Percentiles rank a stretch among this genome's conserved stretches.
phyloP scores from a whole-genome alignment of 2,329 filamentous ascomycete genomes.

The Calonectria montana region DNA sequence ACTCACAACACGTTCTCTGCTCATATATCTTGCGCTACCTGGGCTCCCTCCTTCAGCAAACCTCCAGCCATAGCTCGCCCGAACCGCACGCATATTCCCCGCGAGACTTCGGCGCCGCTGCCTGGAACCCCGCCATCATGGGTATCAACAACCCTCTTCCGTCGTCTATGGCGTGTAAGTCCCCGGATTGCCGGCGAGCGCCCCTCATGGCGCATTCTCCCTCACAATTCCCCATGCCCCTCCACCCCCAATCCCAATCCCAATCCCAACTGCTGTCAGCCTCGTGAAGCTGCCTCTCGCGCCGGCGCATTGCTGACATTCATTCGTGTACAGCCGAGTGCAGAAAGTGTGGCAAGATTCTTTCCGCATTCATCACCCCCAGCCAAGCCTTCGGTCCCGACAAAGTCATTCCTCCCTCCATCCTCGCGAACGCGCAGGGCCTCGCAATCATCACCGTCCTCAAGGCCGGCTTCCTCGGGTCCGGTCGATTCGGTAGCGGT shows the following conservation, averaged over 20 bases:
- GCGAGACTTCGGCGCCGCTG: background rate
- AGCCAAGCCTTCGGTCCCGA: conserved; percentile 94
- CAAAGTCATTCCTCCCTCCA: conserved; percentile 92
- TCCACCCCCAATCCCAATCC: background rate
- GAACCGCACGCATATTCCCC: conserved; percentile 3
- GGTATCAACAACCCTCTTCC: conserved; percentile 75
- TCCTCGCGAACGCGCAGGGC: conserved; percentile 93
- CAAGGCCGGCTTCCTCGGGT: conserved; percentile 88
- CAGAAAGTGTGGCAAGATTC: conserved; percentile 95
- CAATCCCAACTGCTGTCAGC: background rate
- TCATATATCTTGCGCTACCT: conserved; percentile 15
- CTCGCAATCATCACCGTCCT: conserved; percentile 88
- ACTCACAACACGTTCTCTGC: conserved; percentile 10
- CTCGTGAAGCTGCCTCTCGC: conserved; percentile 11
- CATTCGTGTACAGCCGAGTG: conserved; percentile 79
- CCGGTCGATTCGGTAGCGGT: conserved; percentile 83
- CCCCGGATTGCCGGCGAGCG: conserved; percentile 25
- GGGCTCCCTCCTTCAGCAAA: conserved; percentile 18
- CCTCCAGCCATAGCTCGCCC: background rate
- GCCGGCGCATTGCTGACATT: conserved; percentile 26
- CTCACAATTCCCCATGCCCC: conserved; percentile 30
- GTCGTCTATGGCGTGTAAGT: conserved; percentile 76
- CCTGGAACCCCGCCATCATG: conserved; percentile 52
- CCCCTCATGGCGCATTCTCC: conserved; percentile 31
- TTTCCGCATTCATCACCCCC: conserved; percentile 94